Evolutionary conservation across 2,329 filamentous ascomycete species (phyloP).

Genomic region (Rosellinia necatrix): DNA sequence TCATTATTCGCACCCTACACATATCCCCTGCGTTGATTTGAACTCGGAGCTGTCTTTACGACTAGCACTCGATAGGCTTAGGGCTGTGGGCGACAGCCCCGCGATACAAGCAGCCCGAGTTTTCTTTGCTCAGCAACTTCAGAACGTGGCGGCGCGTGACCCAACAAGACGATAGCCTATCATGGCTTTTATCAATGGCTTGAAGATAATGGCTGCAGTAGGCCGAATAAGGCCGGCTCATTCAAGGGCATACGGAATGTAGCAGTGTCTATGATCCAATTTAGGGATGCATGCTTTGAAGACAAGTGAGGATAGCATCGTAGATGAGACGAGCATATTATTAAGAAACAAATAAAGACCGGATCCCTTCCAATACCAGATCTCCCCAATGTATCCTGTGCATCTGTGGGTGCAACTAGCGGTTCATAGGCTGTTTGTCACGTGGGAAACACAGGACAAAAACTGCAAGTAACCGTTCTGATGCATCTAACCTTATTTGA

Average conservation of each 20-base stretch:
- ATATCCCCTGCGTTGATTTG: conserved; percentile 32
- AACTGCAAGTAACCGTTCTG: conserved; percentile 45
- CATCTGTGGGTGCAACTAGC: conserved; percentile 28
- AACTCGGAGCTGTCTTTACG: conserved; percentile 37
- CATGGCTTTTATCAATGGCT: not conserved
- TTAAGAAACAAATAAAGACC: not conserved
- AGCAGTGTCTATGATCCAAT: not conserved
- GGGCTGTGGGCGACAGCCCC: conserved; percentile 14
- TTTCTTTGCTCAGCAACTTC: conserved; percentile 24
- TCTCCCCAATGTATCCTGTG: conserved; percentile 16
- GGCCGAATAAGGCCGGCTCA: not conserved
- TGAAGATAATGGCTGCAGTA: not conserved
- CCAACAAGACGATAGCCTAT: not conserved
- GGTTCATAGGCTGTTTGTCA: conserved; percentile 42
- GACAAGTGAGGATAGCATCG: not conserved
- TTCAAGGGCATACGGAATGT: not conserved
- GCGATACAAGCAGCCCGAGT: conserved; percentile 10
- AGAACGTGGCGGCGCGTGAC: conserved; percentile 13
- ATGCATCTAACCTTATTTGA: conserved; percentile 46
- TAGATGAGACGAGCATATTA: not conserved
- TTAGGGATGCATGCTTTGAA: not conserved
- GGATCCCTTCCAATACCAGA: not conserved
- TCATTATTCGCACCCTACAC: conserved; percentile 15
- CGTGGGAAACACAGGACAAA: conserved; percentile 45
- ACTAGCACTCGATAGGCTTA: conserved; percentile 38